A percentile compares a stretch with the other conserved stretches of the same genome.
Evolutionary conservation across 257 asterid genomes (phyloP).

Genomic region (Scutellaria galericulata): DNA sequence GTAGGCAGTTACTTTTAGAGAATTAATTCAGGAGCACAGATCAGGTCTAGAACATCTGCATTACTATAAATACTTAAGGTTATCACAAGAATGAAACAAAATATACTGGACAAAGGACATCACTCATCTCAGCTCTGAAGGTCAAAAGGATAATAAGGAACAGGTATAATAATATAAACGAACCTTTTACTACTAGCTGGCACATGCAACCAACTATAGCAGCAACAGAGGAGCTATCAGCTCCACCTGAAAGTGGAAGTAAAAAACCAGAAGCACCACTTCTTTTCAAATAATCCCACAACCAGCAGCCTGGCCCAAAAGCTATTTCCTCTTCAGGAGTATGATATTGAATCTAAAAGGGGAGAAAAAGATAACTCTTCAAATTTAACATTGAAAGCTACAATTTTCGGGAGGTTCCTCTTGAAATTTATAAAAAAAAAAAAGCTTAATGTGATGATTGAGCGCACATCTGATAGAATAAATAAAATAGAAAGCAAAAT

Average conservation of each 20-base stretch:
- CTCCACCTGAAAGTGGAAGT: constrained; percentile 98
- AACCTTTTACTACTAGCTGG: constrained; percentile 92
- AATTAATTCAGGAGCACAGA: constrained; percentile 2
- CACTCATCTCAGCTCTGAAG: constrained; percentile 27
- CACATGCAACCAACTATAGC: constrained; percentile 99
- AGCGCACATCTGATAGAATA: constrained; percentile 4
- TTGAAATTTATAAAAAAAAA: background rate
- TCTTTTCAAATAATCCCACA: constrained; percentile 96
- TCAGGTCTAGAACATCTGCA: constrained; percentile 22
- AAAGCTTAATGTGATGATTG: background rate
- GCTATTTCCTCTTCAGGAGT: constrained; percentile 97
- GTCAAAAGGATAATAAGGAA: background rate
- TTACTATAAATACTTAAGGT: constrained; percentile 1
- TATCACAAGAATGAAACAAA: background rate
- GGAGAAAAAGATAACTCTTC: constrained; percentile 11
- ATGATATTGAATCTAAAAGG: constrained; percentile 77
- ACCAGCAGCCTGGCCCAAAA: constrained; percentile 96
- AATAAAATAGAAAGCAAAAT: constrained; percentile 8
- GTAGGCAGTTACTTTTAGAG: background rate
- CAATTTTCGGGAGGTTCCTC: constrained; percentile 11
- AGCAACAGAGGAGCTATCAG: constrained; percentile 96
- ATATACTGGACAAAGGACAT: constrained; percentile 10
- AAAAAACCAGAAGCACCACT: constrained; percentile 95
- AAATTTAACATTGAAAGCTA: constrained; percentile 13
- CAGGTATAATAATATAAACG: constrained; percentile 27